Evolutionary conservation across 139 green algal genomes (phyloP), one percentile per base, ranked within the genome.

Genomic region (Chlorella vulgaris): DNA sequence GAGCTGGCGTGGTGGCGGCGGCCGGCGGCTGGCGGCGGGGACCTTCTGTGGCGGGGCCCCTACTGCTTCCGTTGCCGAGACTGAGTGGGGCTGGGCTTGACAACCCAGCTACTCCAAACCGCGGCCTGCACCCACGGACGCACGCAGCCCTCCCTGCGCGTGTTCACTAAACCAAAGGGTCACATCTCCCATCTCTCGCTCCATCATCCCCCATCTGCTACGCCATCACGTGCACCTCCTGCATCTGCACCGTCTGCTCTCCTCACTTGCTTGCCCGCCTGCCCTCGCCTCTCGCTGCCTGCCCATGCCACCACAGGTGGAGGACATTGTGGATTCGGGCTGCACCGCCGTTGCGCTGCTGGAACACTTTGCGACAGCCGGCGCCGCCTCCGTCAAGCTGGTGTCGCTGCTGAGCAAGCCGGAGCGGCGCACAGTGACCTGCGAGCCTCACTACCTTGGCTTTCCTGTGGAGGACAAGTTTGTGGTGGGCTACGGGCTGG

Each of bases 401-500:
- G 91, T 86, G 1, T 80, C 85, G 7, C 82, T 97, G 69, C 90
- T 98, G 39, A 88, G 94, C 86, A 98, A 98, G 85, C 70, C 86
- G 26, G 81, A 85, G 4, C 83, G 94, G 21, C 82, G 94, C 0
- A 58, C 81, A 40, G 86, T 94, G 4, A 40, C 87, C 26, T 83
- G 93, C 51, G 50, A 83, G 7, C 84, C 86, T 0, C 88, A 96
- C 53, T 94, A 93, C 81, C 63, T 76, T 2, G 87, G 88, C 29
- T 95, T 94, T 77, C 43, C 89, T 80, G 88, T 93, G 69, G 73
- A 84, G 51, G 51, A 53, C 66, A 31, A 73, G 40, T 98, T 98
- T 86, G 94, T 98, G n/a, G 90, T 98, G 3, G 96, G 96, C 7
- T 98, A 97, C 76, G 96, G 96, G 8, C 86, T 99, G 69, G 96